phyloP scores from a whole-genome alignment of 2,329 filamentous ascomycete genomes.

The Aspergillus jensenii region DNA sequence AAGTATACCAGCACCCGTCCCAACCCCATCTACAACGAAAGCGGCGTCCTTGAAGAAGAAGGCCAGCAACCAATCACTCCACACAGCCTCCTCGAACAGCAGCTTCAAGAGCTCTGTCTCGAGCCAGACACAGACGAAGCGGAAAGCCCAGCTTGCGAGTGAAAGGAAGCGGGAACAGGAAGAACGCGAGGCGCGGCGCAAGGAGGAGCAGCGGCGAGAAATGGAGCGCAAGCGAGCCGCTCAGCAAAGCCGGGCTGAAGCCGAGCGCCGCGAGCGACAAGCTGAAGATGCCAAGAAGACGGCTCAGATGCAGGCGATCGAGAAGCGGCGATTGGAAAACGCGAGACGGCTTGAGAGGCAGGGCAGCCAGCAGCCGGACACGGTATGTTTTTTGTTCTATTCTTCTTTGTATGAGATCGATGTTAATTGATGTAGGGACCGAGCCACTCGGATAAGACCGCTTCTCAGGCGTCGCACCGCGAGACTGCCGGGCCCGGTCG shows the following conservation, averaged over 20 bases:
- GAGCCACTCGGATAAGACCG: conserved; percentile 15
- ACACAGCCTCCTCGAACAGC: conserved; percentile 51
- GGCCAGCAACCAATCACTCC: conserved; percentile 65
- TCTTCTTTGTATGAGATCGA: neutral
- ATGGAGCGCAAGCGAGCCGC: conserved; percentile 73
- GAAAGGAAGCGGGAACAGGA: conserved; percentile 83
- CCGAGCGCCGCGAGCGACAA: conserved; percentile 48
- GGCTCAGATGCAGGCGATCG: conserved; percentile 61
- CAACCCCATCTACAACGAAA: conserved; percentile 50
- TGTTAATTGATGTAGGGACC: conserved; percentile 16
- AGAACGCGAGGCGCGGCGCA: conserved; percentile 74
- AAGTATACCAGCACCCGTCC: conserved; percentile 42
- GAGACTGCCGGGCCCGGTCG: conserved; percentile 51
- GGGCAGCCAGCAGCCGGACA: conserved; percentile 43
- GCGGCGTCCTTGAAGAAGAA: conserved; percentile 57
- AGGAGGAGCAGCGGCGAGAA: conserved; percentile 78
- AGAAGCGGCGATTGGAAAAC: conserved; percentile 51
- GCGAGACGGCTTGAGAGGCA: conserved; percentile 47
- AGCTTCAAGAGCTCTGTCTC: conserved; percentile 67
- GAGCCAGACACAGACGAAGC: conserved; percentile 60
- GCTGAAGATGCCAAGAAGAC: conserved; percentile 65
- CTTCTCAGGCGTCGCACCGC: conserved; percentile 35
- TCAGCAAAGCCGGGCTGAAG: conserved; percentile 57
- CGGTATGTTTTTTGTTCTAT: conserved; percentile 29
- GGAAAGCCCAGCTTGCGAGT: conserved; percentile 71